Conservation (phyloP, 495 filamentous ascomycete genomes). For the Staphylotrichum longicolle region DNA sequence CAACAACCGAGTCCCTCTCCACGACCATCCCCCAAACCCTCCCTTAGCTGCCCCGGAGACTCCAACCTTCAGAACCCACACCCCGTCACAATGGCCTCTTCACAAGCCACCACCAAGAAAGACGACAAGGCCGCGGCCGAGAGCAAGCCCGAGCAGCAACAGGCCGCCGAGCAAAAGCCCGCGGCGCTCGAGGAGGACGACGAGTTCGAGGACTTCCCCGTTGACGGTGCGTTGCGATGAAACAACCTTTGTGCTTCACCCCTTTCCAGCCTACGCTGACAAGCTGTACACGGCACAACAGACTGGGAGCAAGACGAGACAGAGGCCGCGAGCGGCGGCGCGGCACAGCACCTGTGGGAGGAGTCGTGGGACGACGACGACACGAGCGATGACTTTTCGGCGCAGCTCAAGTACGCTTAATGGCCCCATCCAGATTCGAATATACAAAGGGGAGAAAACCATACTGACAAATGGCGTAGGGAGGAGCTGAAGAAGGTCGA, state of each 20-base stretch:
- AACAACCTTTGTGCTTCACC: neutral
- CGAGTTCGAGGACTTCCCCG: slow-evolving; percentile 98
- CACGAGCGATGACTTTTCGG: slow-evolving; percentile 91
- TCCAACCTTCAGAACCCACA: neutral
- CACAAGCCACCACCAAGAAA: slow-evolving; percentile 31
- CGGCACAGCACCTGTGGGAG: slow-evolving; percentile 88
- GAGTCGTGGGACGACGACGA: slow-evolving; percentile 99
- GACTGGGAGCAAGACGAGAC: slow-evolving; percentile 88
- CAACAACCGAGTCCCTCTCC: neutral
- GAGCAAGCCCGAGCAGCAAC: slow-evolving; percentile 26
- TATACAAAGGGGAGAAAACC: neutral
- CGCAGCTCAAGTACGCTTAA: slow-evolving; percentile 80
- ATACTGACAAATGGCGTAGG: slow-evolving; percentile 46
- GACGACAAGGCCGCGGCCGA: slow-evolving; percentile 47
- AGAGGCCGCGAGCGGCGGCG: slow-evolving; percentile 61
- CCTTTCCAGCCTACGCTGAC: neutral
- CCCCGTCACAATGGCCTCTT: slow-evolving; percentile 31
- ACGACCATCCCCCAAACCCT: neutral
- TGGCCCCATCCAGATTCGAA: neutral
- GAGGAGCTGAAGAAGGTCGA: slow-evolving; percentile 96
- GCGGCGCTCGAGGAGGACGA: slow-evolving; percentile 88
- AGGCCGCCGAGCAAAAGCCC: slow-evolving; percentile 31
- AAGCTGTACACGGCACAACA: slow-evolving; percentile 33
- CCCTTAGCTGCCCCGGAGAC: too few relatives aligned
- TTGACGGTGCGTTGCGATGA: slow-evolving; percentile 64